Percentiles rank a stretch among this genome's conserved stretches.
These are phyloP conservation scores for Solidago caesia DNA, from an alignment of 129 eudicot species.

Conservation along the genomic window DNA sequence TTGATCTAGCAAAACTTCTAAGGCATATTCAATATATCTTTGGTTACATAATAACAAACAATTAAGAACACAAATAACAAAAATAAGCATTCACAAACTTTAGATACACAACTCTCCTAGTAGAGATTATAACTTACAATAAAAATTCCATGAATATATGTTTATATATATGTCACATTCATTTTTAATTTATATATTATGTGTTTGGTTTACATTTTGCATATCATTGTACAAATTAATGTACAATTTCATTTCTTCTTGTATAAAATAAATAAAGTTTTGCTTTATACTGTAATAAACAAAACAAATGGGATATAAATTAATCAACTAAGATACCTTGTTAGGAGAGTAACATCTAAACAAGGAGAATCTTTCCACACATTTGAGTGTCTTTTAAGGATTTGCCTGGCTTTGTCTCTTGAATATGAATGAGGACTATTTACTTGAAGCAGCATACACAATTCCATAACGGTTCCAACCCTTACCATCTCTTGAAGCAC, in stretches of 20 bases:
- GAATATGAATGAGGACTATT: slow-evolving; percentile 32
- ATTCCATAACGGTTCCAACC: slow-evolving; percentile 48
- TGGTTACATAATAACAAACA: too few relatives aligned
- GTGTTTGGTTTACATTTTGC: neutral
- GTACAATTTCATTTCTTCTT: neutral
- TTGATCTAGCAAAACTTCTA: too few relatives aligned
- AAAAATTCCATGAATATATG: neutral
- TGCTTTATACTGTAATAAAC: slow-evolving; percentile 2
- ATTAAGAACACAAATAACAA: too few relatives aligned
- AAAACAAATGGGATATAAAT: slow-evolving; percentile 6
- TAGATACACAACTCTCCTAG: too few relatives aligned
- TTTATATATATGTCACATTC: neutral
- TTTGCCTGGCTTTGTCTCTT: slow-evolving; percentile 55
- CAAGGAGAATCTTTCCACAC: slow-evolving; percentile 66
- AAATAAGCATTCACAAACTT: too few relatives aligned
- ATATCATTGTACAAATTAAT: neutral
- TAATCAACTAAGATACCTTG: slow-evolving; percentile 31
- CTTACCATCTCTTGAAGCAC: slow-evolving; percentile 58
- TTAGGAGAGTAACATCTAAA: slow-evolving; percentile 32
- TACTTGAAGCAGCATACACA: slow-evolving; percentile 53
- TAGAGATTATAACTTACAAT: too few relatives aligned
- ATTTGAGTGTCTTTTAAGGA: slow-evolving; percentile 51
- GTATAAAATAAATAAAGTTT: slow-evolving; percentile 10
- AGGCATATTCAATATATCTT: too few relatives aligned
- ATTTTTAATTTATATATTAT: neutral